Conservation (phyloP, 805 yeast genomes). For the Starmera dryadoides region DNA sequence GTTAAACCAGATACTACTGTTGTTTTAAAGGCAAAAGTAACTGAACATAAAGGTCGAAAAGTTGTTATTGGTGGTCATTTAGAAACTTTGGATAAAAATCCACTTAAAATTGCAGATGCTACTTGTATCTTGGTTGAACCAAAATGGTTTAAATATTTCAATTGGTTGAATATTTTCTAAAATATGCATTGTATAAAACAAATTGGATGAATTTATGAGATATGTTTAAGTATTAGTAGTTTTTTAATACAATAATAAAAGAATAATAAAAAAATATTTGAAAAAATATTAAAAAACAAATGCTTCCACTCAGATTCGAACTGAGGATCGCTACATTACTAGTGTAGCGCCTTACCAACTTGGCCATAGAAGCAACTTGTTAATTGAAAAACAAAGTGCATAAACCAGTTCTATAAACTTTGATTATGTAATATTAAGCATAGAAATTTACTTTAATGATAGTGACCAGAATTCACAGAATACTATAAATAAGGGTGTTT, state of each 20-base stretch:
- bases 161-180: slow-evolving; percentile 40
- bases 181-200: too few species aligned
- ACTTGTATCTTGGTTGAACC: slow-evolving; percentile 78
- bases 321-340: slow-evolving; percentile 80
- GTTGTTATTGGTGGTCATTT: slow-evolving; percentile 68
- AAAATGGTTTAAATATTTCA: slow-evolving; percentile 71
- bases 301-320: slow-evolving; percentile 69
- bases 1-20: slow-evolving; percentile 53
- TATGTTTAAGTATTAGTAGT: too few species aligned
- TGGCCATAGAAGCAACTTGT: slow-evolving; percentile 41
- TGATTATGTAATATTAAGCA: too few species aligned
- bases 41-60: slow-evolving; percentile 68
- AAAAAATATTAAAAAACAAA: not conserved
- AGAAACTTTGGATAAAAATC: slow-evolving; percentile 38
- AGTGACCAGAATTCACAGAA: too few species aligned
- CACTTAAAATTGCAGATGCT: slow-evolving; percentile 49
- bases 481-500: too few species aligned
- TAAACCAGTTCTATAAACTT: too few species aligned
- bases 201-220: too few species aligned
- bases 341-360: slow-evolving; percentile 80
- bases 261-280: too few species aligned
- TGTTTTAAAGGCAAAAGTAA: slow-evolving; percentile 59
- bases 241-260: too few species aligned
- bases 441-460: too few species aligned
- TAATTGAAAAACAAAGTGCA: not conserved